Evolutionary conservation across 495 filamentous ascomycete species (phyloP), one percentile per base, ranked within the genome.

Genomic region (Podospora anserina): DNA sequence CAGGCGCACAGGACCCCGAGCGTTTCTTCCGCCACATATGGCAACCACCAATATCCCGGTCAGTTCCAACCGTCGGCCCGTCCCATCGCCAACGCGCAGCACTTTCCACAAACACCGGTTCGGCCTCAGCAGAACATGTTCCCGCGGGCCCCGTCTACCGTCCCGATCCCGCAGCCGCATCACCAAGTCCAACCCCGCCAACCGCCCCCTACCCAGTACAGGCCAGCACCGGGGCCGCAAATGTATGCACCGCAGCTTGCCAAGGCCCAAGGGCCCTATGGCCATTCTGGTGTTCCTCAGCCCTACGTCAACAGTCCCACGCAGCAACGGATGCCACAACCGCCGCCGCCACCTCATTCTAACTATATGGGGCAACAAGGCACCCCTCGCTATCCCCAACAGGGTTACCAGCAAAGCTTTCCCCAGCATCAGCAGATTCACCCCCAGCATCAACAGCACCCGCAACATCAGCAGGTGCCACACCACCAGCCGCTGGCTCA

Each of bases 41-140:
- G 76, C 32, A 72, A 66, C 65, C 80, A 82, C 44, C 81, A 78
- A 57, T 82, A 78, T 57, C 72, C 74, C 16, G 30, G 67, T 5
- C 77, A 78, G 53, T 79, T 77, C 61, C 69, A 71, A 18, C 73
- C 79, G 27, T 66, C 74, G 57, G 78, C 71, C 68, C 78, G 80
- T 30, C 79, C 80, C 54, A 78, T 82, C 69, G 77, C 75, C 4
- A 76, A 74, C 58, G 70, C 75, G 6, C 82, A 78, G 44, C 82
- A 78, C 53, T 83, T 80, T 61, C 71, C 77, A 39, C 80, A 81
- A 62, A 83, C 82, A 6, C 82, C 82, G 7, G 71, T 78, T 65
- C 78, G 79, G 6, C 74, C 75, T 39, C 78, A 80, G 34, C 74
- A 71, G 0, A 76, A 78, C 54, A 66, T 77, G 55, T 79, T 79